Conservation (phyloP, 2,329 filamentous ascomycete species). For the Aspergillus brunneoviolaceus region DNA sequence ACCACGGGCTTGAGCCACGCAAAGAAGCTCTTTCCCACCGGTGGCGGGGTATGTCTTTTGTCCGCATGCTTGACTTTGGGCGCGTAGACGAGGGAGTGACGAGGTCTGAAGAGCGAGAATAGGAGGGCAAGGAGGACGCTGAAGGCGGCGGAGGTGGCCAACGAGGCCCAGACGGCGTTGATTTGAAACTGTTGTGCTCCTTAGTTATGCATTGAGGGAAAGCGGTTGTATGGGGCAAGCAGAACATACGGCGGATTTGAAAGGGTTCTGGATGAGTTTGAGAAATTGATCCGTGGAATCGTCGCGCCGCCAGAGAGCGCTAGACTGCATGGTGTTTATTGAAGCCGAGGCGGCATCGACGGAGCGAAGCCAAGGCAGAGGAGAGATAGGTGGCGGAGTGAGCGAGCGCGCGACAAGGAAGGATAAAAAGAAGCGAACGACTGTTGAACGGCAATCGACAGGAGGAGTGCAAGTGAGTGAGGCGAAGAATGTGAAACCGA, state of each 20-base stretch:
- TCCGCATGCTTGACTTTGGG: constrained; percentile 92
- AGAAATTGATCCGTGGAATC: constrained; percentile 42
- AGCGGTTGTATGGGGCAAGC: background rate
- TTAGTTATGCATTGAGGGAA: constrained; percentile 9
- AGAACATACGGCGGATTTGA: constrained; percentile 42
- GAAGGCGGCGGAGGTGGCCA: constrained; percentile 76
- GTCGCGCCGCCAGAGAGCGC: constrained; percentile 26
- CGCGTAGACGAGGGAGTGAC: constrained; percentile 89
- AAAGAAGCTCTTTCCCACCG: constrained; percentile 81
- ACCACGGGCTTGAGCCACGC: constrained; percentile 81
- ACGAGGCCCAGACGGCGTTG: constrained; percentile 71
- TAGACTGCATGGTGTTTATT: constrained; percentile 27
- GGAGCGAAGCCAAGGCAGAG: constrained; percentile 12
- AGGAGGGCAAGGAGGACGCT: constrained; percentile 70
- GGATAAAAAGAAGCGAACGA: background rate
- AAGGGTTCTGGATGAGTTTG: constrained; percentile 46
- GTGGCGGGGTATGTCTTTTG: constrained; percentile 82
- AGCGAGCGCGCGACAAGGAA: constrained; percentile 3
- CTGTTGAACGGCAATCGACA: background rate
- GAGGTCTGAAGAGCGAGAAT: constrained; percentile 88
- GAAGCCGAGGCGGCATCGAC: constrained; percentile 19
- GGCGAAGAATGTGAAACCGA: constrained; percentile 1
- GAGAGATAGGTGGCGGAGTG: constrained; percentile 12
- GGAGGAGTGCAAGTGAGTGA: background rate
- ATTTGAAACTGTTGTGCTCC: constrained; percentile 48